A percentile compares a stretch with the other conserved stretches of the same genome.
These are phyloP conservation scores for Candida dendrica DNA, from an alignment of 805 yeast genomes.

Conservation along the genomic window DNA sequence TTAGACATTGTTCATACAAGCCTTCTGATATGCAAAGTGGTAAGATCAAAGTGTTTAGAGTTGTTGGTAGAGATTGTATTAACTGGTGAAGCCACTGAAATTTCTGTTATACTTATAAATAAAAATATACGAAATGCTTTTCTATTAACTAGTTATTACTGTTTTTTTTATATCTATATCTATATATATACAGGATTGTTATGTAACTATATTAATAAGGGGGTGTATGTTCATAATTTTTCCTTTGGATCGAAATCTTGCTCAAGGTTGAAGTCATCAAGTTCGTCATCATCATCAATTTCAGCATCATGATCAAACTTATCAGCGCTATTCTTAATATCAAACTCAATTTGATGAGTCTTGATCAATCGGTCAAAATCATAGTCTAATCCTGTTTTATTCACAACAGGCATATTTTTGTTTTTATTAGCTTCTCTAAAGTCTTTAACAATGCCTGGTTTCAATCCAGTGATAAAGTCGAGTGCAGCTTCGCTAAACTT, in stretches of 20 bases:
- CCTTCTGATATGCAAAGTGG: slow-evolving; percentile 74
- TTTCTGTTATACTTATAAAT: not conserved
- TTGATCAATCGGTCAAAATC: not conserved
- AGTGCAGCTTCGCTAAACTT: slow-evolving; percentile 12
- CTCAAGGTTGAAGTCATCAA: too few species aligned
- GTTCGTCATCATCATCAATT: too few species aligned
- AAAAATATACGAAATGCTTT: not conserved
- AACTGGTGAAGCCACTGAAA: slow-evolving; percentile 46
- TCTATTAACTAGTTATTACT: not conserved
- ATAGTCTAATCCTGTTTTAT: not conserved
- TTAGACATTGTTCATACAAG: slow-evolving; percentile 56
- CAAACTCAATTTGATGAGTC: not conserved
- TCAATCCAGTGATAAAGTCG: slow-evolving; percentile 11
- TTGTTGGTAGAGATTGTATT: slow-evolving; percentile 63
- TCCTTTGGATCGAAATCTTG: too few species aligned
- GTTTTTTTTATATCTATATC: too few species aligned
- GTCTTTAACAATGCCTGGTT: not conserved
- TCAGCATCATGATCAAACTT: too few species aligned
- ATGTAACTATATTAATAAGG: too few species aligned
- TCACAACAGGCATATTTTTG: too few species aligned
- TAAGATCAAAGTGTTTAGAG: slow-evolving; percentile 70
- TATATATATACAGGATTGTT: too few species aligned
- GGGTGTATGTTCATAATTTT: too few species aligned
- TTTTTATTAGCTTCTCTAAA: too few species aligned
- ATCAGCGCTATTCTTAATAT: too few species aligned